Base-by-base conservation (phyloP, 129 eudicot genomes). In the Saussurea involucrata region DNA sequence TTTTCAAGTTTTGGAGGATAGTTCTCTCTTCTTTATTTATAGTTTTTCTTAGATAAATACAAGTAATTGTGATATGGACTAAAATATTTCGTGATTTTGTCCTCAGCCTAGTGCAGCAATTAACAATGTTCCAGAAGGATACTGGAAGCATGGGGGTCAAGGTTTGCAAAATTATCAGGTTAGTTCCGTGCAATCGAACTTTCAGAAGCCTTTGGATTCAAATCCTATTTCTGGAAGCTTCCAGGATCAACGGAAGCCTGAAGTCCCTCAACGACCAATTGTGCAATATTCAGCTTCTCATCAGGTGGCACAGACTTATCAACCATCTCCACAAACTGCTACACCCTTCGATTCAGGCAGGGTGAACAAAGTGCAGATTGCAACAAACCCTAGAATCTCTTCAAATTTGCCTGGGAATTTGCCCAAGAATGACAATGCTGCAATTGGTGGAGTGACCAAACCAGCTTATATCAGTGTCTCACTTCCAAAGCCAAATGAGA, bases 311-410 rank as follows among this genome's bases (percentile, higher is more conserved):
- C 92, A 89, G 65, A 83, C 77, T 73, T 88, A 88, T 66, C 92
- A 83, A 64, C 69, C 87, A 80, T 75, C 96, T 79, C 72, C 88
- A 2, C 92, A 83, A 81, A 76, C 82, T 79, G 76, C 81, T 58
- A 33, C 81, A 24, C 89, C 87, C 40, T 61, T 79, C 24, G 96
- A 89, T 80, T 73, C 92, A 34, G 87, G 76, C 57, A 78, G 87
- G 76, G 85, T 76, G 76, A 87, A 80, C 87, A 87, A 86, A 66
- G 57, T 95, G 86, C 98, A 95, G 86, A 91, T 94, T 77, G 92
- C 97, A 33, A 88, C 97, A 68, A 95, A 91, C 78, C 98, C 97
- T 65, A 89, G 96, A 91, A 91, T 92, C 79, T 90, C 94, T 81
- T 73, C 97, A 69, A 91, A 80, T 76, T 70, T 94, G 66, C 74